Conservation (phyloP, 768 basidiomycete genomes). For the Pulveroboletus frians region DNA sequence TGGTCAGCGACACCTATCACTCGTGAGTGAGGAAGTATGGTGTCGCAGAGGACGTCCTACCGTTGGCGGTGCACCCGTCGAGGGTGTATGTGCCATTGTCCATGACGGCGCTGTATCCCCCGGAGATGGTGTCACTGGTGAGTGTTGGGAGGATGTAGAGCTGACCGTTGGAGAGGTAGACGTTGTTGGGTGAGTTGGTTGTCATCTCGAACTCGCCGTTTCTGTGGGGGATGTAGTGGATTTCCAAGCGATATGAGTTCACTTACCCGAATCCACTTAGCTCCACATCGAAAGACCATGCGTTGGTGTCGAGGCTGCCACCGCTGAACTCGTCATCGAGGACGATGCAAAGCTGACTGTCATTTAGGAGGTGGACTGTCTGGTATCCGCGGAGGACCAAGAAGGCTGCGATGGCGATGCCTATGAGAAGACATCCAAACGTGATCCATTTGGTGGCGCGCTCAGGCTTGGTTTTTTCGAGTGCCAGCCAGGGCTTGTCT, state of each 20-base stretch:
- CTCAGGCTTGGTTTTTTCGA: constrained; percentile 28
- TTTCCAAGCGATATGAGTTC: not conserved
- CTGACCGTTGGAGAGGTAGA: constrained; percentile 43
- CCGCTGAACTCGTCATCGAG: constrained; percentile 46
- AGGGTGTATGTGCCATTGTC: constrained; percentile 37
- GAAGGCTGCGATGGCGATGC: constrained; percentile 37
- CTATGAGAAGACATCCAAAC: constrained; percentile 37
- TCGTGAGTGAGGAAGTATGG: not conserved
- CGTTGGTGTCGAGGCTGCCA: constrained; percentile 36
- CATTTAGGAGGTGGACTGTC: constrained; percentile 34
- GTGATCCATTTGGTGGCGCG: constrained; percentile 47
- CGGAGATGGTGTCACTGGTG: constrained; percentile 43
- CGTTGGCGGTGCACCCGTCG: constrained; percentile 32
- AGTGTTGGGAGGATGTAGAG: constrained; percentile 59
- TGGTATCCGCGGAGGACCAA: constrained; percentile 44
- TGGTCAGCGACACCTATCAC: constrained; percentile 13
- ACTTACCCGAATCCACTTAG: constrained; percentile 49
- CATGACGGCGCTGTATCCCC: constrained; percentile 34
- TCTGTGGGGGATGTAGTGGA: constrained; percentile 13
- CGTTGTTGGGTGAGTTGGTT: constrained; percentile 35
- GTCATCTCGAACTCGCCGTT: constrained; percentile 58
- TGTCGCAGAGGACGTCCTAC: constrained; percentile 2
- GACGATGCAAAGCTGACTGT: constrained; percentile 38
- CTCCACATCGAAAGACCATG: constrained; percentile 47
- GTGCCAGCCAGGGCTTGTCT: constrained; percentile 44